phyloP scores from a whole-genome alignment of 305 asterid species.

The Solanum hybrid region DNA sequence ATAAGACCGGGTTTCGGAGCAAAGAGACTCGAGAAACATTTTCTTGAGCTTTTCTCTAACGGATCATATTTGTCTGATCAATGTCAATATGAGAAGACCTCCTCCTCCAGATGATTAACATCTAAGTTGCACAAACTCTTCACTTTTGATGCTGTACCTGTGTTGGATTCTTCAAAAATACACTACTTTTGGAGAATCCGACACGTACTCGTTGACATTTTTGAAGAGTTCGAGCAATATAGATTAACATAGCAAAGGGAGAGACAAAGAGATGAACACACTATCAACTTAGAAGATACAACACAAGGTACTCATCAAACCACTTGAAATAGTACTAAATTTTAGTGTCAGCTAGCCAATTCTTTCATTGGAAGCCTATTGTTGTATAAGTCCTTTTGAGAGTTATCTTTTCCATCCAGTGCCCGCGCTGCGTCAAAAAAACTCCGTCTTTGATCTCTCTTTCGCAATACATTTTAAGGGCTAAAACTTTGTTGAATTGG shows the following conservation, averaged over 20 bases:
- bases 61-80: conserved; percentile 25
- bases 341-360: background rate
- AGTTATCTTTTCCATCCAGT: background rate
- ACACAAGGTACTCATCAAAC: background rate
- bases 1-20: conserved; percentile 67
- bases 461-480: background rate
- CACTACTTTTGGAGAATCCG: background rate
- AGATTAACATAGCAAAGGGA: background rate
- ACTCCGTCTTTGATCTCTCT: background rate
- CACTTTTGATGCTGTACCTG: background rate
- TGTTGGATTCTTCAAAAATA: too few relatives aligned
- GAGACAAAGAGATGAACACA: background rate
- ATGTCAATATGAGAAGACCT: conserved; percentile 18
- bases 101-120: background rate
- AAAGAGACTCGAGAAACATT: conserved; percentile 45
- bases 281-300: background rate
- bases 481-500: background rate
- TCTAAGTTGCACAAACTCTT: background rate
- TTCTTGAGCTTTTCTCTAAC: conserved; percentile 40
- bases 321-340: background rate
- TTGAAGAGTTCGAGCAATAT: background rate
- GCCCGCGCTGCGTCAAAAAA: background rate
- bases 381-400: background rate
- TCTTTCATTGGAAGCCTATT: background rate
- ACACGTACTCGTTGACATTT: background rate